Conservation (phyloP, 139 green algal genomes). For the Spirogloea muscicola region DNA sequence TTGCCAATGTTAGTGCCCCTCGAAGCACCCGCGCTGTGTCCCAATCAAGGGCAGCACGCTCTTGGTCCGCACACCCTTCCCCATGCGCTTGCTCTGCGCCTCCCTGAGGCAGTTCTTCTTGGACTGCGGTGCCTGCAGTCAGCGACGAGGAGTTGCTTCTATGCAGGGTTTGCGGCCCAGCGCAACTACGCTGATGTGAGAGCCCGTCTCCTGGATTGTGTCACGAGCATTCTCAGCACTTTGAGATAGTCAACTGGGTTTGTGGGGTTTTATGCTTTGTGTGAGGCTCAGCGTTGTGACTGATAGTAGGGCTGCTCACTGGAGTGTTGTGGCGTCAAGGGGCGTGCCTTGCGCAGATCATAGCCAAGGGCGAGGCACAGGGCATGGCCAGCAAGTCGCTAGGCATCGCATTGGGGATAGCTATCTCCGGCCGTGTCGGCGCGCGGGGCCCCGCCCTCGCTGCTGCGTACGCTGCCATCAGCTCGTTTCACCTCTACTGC, state of each 20-base stretch:
- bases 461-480: conserved; percentile 3
- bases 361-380: conserved; percentile 43
- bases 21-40: too few species aligned
- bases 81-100: too few species aligned
- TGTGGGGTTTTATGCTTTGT: too few species aligned
- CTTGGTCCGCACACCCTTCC: too few species aligned
- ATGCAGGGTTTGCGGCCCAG: conserved; percentile 33
- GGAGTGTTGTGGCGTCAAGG: neutral
- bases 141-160: conserved; percentile 35
- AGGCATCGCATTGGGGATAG: conserved; percentile 35
- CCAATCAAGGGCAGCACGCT: too few species aligned
- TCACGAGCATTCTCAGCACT: too few species aligned
- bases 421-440: conserved; percentile 10
- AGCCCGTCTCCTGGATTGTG: too few species aligned
- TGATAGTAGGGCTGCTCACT: neutral
- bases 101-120: too few species aligned
- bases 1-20: too few species aligned
- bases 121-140: neutral
- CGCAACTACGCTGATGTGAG: conserved; percentile 32
- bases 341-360: conserved; percentile 13
- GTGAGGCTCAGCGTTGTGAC: too few species aligned
- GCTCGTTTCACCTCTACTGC: conserved; percentile 16
- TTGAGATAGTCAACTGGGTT: too few species aligned
- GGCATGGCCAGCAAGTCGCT: conserved; percentile 44
- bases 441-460: neutral